Evolutionary conservation across 2,329 filamentous ascomycete genomes (phyloP).

Genomic region (Periconia macrospinosa): DNA sequence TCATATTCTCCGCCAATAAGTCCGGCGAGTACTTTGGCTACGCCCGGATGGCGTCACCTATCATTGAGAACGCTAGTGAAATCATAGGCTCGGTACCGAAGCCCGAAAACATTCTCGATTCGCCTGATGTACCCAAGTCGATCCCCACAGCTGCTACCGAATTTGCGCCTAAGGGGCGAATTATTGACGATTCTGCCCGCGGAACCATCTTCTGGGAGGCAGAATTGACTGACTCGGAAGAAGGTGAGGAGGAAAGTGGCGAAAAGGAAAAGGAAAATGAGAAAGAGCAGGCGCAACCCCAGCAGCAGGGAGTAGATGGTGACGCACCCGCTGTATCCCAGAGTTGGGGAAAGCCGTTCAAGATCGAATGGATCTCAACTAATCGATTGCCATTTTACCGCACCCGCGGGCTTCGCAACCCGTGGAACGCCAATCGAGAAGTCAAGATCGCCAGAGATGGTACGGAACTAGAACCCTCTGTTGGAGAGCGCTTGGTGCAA

Average conservation of each 20-base stretch:
- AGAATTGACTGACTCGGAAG: conserved; percentile 61
- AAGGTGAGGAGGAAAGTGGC: conserved; percentile 50
- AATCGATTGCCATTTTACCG: conserved; percentile 83
- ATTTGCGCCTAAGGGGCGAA: conserved; percentile 76
- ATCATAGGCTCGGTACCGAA: conserved; percentile 59
- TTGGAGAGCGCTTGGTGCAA: conserved; percentile 75
- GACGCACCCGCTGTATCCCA: conserved; percentile 50
- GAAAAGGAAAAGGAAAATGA: conserved; percentile 51
- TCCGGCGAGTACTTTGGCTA: conserved; percentile 97
- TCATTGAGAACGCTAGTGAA: conserved; percentile 69
- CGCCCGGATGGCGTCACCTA: conserved; percentile 83
- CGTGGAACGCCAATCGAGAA: conserved; percentile 93
- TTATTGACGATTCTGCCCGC: conserved; percentile 90
- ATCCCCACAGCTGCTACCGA: conserved; percentile 79
- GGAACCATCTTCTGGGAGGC: conserved; percentile 98
- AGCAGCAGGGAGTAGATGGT: conserved; percentile 37
- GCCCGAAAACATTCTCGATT: conserved; percentile 56
- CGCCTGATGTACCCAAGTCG: conserved; percentile 72
- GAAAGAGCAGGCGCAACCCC: conserved; percentile 27
- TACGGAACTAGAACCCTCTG: conserved; percentile 83
- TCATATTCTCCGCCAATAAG: conserved; percentile 96
- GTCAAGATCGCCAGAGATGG: conserved; percentile 96
- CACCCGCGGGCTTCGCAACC: conserved; percentile 83
- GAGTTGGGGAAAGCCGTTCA: conserved; percentile 88
- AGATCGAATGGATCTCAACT: conserved; percentile 86